These are phyloP conservation scores for Pelargonium myrrhifolium DNA, from an alignment of 441 rosid species.

Conservation along the genomic window DNA sequence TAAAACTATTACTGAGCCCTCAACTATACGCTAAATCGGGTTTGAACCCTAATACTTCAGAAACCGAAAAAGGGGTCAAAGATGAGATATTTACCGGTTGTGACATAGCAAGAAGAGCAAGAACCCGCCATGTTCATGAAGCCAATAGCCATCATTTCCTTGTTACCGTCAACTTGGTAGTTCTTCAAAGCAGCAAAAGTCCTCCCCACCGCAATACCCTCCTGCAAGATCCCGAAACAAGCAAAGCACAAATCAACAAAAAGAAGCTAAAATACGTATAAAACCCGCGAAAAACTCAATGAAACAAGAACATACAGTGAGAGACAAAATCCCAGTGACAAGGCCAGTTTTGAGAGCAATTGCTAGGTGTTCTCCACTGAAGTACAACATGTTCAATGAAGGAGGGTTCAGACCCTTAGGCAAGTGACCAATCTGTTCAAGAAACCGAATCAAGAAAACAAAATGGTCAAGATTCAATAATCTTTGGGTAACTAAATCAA, in stretches of 20 bases:
- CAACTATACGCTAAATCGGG: no score
- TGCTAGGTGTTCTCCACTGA: constrained; percentile 45
- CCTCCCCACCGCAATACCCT: constrained; percentile 97
- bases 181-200: constrained; percentile 84
- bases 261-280: not conserved
- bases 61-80: no score
- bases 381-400: constrained; percentile 70
- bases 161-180: constrained; percentile 93
- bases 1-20: no score
- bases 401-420: constrained; percentile 95
- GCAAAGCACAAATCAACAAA: not conserved
- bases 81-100: constrained; percentile 52
- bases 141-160: constrained; percentile 98
- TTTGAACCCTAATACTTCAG: not conserved
- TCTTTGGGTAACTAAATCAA: no score
- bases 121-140: constrained; percentile 95
- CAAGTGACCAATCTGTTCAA: constrained; percentile 71
- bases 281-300: not conserved
- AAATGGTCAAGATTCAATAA: no score
- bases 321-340: constrained; percentile 73
- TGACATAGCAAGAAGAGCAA: constrained; percentile 87
- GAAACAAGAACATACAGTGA: constrained; percentile 50
- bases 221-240: constrained; percentile 30
- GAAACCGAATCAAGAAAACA: no score
- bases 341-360: constrained; percentile 80